Evolutionary conservation across 2,329 filamentous ascomycete species (phyloP), one percentile per base, ranked within the genome.

Genomic region (Sphaerostilbella broomeana): DNA sequence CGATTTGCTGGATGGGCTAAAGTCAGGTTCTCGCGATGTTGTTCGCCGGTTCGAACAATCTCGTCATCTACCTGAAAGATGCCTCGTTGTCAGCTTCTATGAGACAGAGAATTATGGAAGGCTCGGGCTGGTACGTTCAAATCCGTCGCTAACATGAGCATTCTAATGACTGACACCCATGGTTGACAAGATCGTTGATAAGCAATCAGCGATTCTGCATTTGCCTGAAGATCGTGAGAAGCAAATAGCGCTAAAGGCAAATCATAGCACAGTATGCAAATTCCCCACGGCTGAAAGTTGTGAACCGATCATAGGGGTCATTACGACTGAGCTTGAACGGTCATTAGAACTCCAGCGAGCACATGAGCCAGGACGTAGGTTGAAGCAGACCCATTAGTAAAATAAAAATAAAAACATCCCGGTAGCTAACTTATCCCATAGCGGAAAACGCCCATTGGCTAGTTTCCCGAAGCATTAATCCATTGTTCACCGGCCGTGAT

Each of bases 221-320:
- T 13, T 39, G 6, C 28, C 37, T 9, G 28, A 13, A 12, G 28
- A 26, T 6, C 18, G n/a, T 6, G 37, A 39, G 21, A 32, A 33
- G 15, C 13, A 20, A 11, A 25, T 39, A 6, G 24, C 19, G 10
- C 5, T 32, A 5, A 18, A 39, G 2, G 28, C 37, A 2, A 27
- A 39, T 15, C 37, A 39, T 16, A 26, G 37, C 20, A 32, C 11
- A 13, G 17, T 39, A 15, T 39, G 37, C 37, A 39, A 39, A n/a
- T 39, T 39, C 15, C 7, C 29, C 5, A 38, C 40, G 4, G 35
- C 33, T 9, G 34, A 33, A 3, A 33, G 17, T 9, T 32, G 28
- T 12, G 27, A 26, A 9, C 6, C 33, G 2, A 24, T 42, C 2
- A 32, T 37, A 21, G 21, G 22, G 5, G 9, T 36, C 8, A 42